Evolutionary conservation across 2,329 filamentous ascomycete genomes (phyloP), one percentile per base, ranked within the genome.

Genomic region (Colletotrichum horii): DNA sequence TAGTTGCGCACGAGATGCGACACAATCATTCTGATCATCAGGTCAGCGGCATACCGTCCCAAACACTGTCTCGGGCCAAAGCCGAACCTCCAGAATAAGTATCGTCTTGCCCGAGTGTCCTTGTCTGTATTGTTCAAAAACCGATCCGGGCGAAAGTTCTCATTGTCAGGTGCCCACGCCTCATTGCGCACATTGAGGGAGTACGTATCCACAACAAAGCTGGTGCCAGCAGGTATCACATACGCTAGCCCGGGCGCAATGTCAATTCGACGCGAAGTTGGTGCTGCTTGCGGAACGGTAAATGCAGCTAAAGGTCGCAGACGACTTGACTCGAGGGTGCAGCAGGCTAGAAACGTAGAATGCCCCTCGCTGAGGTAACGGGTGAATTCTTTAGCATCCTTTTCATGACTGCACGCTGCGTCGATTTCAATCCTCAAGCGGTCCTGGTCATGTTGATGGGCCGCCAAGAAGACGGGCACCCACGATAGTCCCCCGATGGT

Each of bases 41-140:
- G n/a, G 66, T 88, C 86, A 4, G 82, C 84, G 2, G 86, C 77
- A 74, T 84, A 83, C 76, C 84, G 85, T 1, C 86, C 87, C 78
- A 88, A 75, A 71, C 87, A 88, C 71, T 85, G 82, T 32, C 86
- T 78, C 0, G 86, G 85, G 1, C 86, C 86, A 74, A 88, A 88
- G 0, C 86, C 87, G 78, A 87, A 88, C 4, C 86, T 80, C 86
- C 86, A 88, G 61, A 83, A 84, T 5, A 82, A 76, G 77, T 87
- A 88, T 14, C 86, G 76, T 58, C 76, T 32, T 28, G 80, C 78
- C 71, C 69, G 14, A 3, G n/a, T 12, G 22, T n/a, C 32, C 48
- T 68, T 68, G 6, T 52, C 38, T 28, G 34, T 66, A 9, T 48
- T 60, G 6, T 75, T 67, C 4, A 81, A 62, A 58, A 84, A 83